A percentile compares a stretch with the other conserved stretches of the same genome.
These are phyloP conservation scores for Drechslera avenae DNA, from an alignment of 2,329 filamentous ascomycete genomes.

Conservation along the genomic window DNA sequence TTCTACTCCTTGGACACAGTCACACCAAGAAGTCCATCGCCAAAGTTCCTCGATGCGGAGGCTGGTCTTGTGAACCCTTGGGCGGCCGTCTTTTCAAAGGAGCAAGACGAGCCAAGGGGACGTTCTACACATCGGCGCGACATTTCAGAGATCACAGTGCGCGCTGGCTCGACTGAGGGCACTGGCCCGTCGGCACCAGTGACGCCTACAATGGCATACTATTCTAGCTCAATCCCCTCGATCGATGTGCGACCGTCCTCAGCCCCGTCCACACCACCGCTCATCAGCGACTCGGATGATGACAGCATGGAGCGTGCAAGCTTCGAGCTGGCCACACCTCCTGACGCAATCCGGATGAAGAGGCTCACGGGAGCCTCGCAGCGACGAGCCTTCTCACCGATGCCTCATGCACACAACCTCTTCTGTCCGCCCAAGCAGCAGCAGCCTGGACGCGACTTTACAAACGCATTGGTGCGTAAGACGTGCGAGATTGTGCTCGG, in stretches of 20 bases:
- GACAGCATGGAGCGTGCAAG: constrained; percentile 48
- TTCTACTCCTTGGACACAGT: constrained; percentile 45
- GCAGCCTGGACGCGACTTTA: constrained; percentile 44
- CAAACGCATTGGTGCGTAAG: constrained; percentile 71
- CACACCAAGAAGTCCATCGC: constrained; percentile 33
- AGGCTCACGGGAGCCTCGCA: constrained; percentile 60
- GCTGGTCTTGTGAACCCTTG: constrained; percentile 37
- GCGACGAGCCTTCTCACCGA: constrained; percentile 66
- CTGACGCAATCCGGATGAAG: constrained; percentile 44
- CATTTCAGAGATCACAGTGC: constrained; percentile 45
- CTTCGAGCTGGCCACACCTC: constrained; percentile 50
- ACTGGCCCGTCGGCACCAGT: constrained; percentile 21
- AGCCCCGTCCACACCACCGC: constrained; percentile 52
- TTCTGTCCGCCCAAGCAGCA: constrained; percentile 59
- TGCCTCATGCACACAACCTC: constrained; percentile 71
- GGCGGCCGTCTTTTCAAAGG: constrained; percentile 17
- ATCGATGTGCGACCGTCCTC: constrained; percentile 35
- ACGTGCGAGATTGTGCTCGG: constrained; percentile 77
- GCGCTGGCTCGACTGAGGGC: constrained; percentile 25
- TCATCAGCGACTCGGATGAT: constrained; percentile 53
- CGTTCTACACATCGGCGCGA: constrained; percentile 44
- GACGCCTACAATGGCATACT: constrained; percentile 31
- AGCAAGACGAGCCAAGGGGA: constrained; percentile 29
- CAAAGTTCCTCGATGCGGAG: constrained; percentile 41
- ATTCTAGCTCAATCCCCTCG: constrained; percentile 23